A percentile compares a stretch with the other conserved stretches of the same genome.
Evolutionary conservation across 2,329 filamentous ascomycete genomes (phyloP).

Genomic region (Trichoderma polysporum): DNA sequence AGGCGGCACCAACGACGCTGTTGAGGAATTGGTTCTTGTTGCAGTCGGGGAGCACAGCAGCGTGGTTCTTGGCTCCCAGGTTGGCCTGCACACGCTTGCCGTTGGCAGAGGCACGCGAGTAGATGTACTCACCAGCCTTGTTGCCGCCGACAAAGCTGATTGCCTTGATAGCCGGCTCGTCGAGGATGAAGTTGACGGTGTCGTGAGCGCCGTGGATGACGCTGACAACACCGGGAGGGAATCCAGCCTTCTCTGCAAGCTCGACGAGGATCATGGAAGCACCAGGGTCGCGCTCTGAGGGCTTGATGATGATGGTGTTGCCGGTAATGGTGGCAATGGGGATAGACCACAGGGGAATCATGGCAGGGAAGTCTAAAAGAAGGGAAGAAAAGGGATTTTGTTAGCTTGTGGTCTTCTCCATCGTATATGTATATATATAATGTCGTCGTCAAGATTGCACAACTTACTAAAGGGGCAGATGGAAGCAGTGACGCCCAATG

Average conservation of each 20-base stretch:
- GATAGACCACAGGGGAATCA: constrained; percentile 92
- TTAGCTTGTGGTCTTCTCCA: background rate
- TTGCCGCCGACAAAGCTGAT: constrained; percentile 85
- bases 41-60: constrained; percentile 78
- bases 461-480: constrained; percentile 81
- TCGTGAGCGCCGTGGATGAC: constrained; percentile 77
- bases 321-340: constrained; percentile 81
- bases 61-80: constrained; percentile 85
- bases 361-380: constrained; percentile 80
- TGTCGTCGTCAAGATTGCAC: too few species aligned
- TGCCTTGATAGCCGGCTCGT: constrained; percentile 82
- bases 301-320: constrained; percentile 83
- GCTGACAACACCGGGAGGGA: constrained; percentile 80
- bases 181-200: constrained; percentile 83
- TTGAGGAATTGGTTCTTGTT: constrained; percentile 90
- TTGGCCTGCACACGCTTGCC: constrained; percentile 89
- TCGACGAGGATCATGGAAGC: constrained; percentile 84
- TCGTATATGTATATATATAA: background rate
- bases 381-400: constrained; percentile 17
- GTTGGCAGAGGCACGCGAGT: constrained; percentile 72
- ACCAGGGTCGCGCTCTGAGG: constrained; percentile 80
- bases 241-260: constrained; percentile 75
- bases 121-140: constrained; percentile 88
- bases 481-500: constrained; percentile 75
- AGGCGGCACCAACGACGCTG: constrained; percentile 78